Percentiles rank a stretch among this genome's conserved stretches.
Conservation (phyloP, 192 early-diverging fungal genomes). For the Rhizophagus sp. region DNA sequence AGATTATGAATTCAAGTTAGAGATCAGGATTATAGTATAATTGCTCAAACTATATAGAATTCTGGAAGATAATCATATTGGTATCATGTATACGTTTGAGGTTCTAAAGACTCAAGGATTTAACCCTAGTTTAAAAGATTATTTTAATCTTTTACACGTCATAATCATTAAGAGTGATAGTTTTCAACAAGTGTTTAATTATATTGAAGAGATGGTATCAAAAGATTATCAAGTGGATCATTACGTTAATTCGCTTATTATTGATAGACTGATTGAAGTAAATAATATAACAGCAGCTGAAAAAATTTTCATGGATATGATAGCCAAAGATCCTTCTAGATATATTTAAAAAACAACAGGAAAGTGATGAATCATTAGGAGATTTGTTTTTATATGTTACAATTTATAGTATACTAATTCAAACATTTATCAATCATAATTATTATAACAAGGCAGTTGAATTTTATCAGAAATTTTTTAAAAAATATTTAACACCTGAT, state of each 20-base stretch:
- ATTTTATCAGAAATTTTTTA: constrained; percentile 9
- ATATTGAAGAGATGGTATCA: neutral
- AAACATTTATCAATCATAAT: constrained; percentile 10
- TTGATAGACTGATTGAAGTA: neutral
- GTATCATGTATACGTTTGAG: neutral
- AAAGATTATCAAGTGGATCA: neutral
- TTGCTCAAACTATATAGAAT: constrained; percentile 3
- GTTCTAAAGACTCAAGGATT: neutral
- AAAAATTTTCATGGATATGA: neutral
- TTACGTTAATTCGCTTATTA: neutral
- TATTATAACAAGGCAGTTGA: neutral
- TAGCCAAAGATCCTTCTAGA: neutral
- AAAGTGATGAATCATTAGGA: neutral
- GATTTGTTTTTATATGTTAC: neutral
- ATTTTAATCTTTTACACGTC: neutral
- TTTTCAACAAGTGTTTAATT: neutral
- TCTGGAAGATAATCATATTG: neutral
- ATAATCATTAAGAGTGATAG: neutral
- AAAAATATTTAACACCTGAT: neutral
- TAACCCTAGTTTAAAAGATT: neutral
- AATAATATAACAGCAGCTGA: neutral
- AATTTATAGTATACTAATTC: constrained; percentile 11
- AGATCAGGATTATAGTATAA: neutral
- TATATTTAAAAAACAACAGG: neutral
- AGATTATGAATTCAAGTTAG: neutral